phyloP scores from a whole-genome alignment of 2,329 filamentous ascomycete species.

The Rosellinia necatrix region DNA sequence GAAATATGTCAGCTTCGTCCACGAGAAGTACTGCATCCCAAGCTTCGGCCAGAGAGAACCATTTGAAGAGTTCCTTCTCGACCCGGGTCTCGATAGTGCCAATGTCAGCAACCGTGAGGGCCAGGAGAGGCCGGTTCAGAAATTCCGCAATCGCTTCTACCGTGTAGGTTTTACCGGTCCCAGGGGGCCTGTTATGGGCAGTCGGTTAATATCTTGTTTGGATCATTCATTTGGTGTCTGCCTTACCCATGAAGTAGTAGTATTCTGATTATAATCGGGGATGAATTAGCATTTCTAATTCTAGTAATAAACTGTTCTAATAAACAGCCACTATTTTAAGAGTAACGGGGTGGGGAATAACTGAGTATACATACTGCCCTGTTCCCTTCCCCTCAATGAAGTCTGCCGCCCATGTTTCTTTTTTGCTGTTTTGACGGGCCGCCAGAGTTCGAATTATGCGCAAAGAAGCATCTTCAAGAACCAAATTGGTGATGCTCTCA shows the following conservation, averaged over 20 bases:
- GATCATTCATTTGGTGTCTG: too few relatives aligned
- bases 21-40: slow-evolving; percentile 37
- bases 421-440: slow-evolving; percentile 16
- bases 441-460: slow-evolving; percentile 14
- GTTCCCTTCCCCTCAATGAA: slow-evolving; percentile 25
- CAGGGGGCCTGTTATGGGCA: slow-evolving; percentile 8
- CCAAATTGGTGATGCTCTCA: neutral
- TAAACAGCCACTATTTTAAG: too few relatives aligned
- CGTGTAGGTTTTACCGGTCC: slow-evolving; percentile 28
- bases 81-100: slow-evolving; percentile 31
- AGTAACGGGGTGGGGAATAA: too few relatives aligned
- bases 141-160: slow-evolving; percentile 22
- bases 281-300: too few relatives aligned
- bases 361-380: too few relatives aligned
- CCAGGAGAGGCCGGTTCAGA: slow-evolving; percentile 35
- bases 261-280: too few relatives aligned
- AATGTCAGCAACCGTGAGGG: slow-evolving; percentile 34
- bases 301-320: too few relatives aligned
- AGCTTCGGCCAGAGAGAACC: slow-evolving; percentile 34
- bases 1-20: slow-evolving; percentile 38
- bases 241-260: slow-evolving; percentile 27
- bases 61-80: slow-evolving; percentile 33
- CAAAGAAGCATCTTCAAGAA: slow-evolving; percentile 1
- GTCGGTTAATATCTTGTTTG: too few relatives aligned
- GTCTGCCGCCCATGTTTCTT: slow-evolving; percentile 9